Conservation (phyloP, 1,284 basidiomycete genomes). For the Apiotrichum montevideense region DNA sequence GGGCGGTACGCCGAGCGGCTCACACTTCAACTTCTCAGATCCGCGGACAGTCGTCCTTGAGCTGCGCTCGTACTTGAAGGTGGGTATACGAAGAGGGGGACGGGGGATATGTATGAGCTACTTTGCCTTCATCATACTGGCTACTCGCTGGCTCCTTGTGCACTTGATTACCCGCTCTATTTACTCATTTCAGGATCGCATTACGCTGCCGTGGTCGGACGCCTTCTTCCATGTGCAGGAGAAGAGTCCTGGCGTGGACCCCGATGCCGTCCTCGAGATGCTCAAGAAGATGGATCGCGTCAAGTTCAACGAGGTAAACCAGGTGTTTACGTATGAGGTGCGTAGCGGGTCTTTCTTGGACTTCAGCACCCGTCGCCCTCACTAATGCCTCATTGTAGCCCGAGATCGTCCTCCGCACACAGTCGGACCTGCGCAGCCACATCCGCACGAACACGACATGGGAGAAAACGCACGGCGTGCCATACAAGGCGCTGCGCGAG, state of each 20-base stretch:
- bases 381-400: conserved; percentile 22
- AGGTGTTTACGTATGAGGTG: conserved; percentile 42
- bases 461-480: conserved; percentile 21
- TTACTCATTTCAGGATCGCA: conserved; percentile 14
- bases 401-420: conserved; percentile 31
- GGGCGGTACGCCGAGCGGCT: conserved; percentile 1
- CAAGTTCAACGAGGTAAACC: conserved; percentile 37
- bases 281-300: conserved; percentile 39
- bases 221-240: conserved; percentile 34
- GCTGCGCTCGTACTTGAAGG: conserved; percentile 30
- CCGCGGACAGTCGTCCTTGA: conserved; percentile 30
- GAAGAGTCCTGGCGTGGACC: conserved; percentile 27
- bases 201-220: conserved; percentile 29
- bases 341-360: conserved; percentile 8
- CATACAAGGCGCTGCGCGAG: conserved; percentile 30
- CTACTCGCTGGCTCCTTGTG: too few relatives aligned
- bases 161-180: too few relatives aligned
- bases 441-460: conserved; percentile 35
- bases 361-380: too few relatives aligned
- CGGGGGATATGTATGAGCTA: too few relatives aligned
- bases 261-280: conserved; percentile 28
- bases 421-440: conserved; percentile 32
- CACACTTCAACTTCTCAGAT: conserved; percentile 22
- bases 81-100: background rate
- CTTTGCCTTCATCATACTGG: too few relatives aligned